Percentiles rank a stretch among this genome's conserved stretches.
These are phyloP conservation scores for Cordyceps cicadae DNA, from an alignment of 2,329 filamentous ascomycete species.

Conservation along the genomic window DNA sequence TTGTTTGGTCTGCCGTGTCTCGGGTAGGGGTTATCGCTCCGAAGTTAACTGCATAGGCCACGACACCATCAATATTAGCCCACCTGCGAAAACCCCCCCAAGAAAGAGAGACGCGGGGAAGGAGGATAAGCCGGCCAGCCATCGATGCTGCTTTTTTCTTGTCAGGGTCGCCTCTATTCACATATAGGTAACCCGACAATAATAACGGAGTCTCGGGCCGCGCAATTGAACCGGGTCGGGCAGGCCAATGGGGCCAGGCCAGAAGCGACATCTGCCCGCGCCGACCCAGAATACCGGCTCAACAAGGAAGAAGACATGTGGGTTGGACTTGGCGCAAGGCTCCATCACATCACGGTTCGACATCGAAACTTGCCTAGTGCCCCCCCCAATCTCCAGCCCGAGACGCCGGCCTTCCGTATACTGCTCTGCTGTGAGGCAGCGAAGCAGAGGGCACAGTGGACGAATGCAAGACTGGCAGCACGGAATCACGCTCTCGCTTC, in stretches of 20 bases:
- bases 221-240: background rate
- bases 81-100: background rate
- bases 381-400: background rate
- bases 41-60: background rate
- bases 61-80: background rate
- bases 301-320: background rate
- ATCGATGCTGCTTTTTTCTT: background rate
- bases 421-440: background rate
- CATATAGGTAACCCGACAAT: background rate
- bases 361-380: background rate
- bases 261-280: background rate
- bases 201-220: conserved; percentile 3
- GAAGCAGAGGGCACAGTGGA: too few relatives aligned
- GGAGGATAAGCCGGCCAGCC: background rate
- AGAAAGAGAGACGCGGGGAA: background rate
- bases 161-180: background rate
- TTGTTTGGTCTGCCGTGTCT: background rate
- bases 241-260: background rate
- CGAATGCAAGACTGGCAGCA: background rate
- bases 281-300: background rate
- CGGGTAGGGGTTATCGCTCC: background rate
- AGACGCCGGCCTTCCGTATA: background rate
- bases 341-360: background rate
- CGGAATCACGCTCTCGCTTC: background rate
- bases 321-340: background rate